These are phyloP conservation scores for Nectriaceae sp. DNA, from an alignment of 2,329 filamentous ascomycete species.

Conservation along the genomic window DNA sequence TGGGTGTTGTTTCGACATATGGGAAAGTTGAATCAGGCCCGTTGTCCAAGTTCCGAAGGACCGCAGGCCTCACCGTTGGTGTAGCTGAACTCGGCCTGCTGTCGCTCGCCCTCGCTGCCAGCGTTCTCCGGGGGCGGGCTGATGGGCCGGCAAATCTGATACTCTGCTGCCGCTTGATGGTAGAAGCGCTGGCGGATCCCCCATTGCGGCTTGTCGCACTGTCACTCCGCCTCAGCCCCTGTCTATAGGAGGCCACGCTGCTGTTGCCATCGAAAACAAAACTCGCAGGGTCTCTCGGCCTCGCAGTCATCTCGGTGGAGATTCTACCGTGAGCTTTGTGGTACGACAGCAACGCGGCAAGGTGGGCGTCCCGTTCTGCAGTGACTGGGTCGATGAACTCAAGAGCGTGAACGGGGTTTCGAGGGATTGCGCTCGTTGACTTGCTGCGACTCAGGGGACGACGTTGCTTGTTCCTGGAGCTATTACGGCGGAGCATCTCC, in stretches of 20 bases:
- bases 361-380: conserved; percentile 60
- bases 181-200: conserved; percentile 7
- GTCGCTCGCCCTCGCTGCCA: conserved; percentile 32
- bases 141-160: conserved; percentile 53
- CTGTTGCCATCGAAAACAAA: conserved; percentile 20
- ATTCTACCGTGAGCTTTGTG: conserved; percentile 48
- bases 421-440: conserved; percentile 49
- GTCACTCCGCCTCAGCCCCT: conserved; percentile 12
- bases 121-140: conserved; percentile 28
- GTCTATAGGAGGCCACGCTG: conserved; percentile 19
- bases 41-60: conserved; percentile 12
- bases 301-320: conserved; percentile 12
- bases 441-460: conserved; percentile 52
- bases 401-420: conserved; percentile 42
- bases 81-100: conserved; percentile 20
- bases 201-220: conserved; percentile 21
- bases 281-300: conserved; percentile 26
- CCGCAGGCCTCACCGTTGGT: conserved; percentile 6
- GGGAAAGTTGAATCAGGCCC: conserved; percentile 19
- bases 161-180: conserved; percentile 51
- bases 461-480: conserved; percentile 42
- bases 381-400: conserved; percentile 50
- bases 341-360: conserved; percentile 64
- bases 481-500: conserved; percentile 53
- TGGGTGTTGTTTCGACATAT: conserved; percentile 8